Base-by-base conservation (phyloP, 345 rosid genomes). In the Eucalyptus urophylla region DNA sequence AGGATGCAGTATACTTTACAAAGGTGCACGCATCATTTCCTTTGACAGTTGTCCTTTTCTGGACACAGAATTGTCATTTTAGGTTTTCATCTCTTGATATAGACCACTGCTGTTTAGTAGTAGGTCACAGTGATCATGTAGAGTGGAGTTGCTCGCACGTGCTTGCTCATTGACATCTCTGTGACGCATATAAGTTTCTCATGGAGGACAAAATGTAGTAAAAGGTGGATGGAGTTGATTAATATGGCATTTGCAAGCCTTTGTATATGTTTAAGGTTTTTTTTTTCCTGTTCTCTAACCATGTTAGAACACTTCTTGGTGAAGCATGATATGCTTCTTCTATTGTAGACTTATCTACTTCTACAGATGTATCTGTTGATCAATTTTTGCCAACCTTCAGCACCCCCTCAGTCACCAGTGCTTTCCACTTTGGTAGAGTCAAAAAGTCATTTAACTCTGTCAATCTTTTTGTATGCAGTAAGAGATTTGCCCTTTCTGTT, bases 1-100 rank as follows among this genome's bases (percentile, higher is more conserved):
- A 97, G 92, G 96, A 96, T 93, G 99, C 97, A 89, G 99, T 96
- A 92, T 92, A 92, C 80, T 91, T 96, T 92, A 97, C 99, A 88
- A 96, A 96, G 99, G 99, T 92, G 56, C 44, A 69, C 33, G 45
- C 89, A 6, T 29, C 29, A 43, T 87, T 29, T 43, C 49, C 9
- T 65, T 49, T 45, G n/a, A 31, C 49, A 11, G 44, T 27, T 67
- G 24, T 65, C 86, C n/a, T 87, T 69, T 67, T 65, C 45, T 4
- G 14, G 50, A 40, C 50, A 58, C 50, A 87, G 83, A 76, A 22
- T 21, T 76, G 47, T 76, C 47, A 76, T 40, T 76, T 76, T 40
- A 22, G 45, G 8, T 76, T 76, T 37, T 76, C 47, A 40, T 76
- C 83, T 76, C 45, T 76, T 22, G 25, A 37, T 76, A 40, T 76